Conservation (phyloP, 805 yeast genomes). For the Lachancea thermotolerans region DNA sequence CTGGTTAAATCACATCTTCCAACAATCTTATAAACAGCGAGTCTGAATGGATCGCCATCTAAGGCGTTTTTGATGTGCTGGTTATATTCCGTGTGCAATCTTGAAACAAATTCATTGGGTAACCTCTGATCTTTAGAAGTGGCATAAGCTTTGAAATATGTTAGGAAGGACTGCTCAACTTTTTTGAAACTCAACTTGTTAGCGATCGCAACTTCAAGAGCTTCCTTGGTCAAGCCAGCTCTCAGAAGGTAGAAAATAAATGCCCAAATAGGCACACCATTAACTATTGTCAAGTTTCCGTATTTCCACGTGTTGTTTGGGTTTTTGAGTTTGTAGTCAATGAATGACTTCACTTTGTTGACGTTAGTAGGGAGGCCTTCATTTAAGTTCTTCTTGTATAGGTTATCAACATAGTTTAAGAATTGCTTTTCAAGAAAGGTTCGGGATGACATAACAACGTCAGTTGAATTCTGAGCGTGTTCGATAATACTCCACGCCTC, state of each 20-base stretch:
- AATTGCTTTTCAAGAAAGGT: conserved; percentile 69
- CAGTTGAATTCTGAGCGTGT: conserved; percentile 30
- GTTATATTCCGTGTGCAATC: conserved; percentile 73
- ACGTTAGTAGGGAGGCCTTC: conserved; percentile 68
- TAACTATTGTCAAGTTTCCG: conserved; percentile 55
- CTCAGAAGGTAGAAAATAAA: conserved; percentile 75
- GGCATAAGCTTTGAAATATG: conserved; percentile 66
- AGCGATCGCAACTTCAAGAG: conserved; percentile 56
- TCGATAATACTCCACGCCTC: conserved; percentile 69
- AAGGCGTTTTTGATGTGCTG: conserved; percentile 66
- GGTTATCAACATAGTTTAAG: conserved; percentile 60
- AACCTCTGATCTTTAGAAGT: conserved; percentile 47
- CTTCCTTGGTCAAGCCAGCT: conserved; percentile 76
- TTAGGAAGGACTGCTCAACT: conserved; percentile 77
- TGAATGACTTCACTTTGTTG: conserved; percentile 62
- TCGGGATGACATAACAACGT: conserved; percentile 50
- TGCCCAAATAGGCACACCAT: conserved; percentile 94
- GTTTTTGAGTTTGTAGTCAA: conserved; percentile 41
- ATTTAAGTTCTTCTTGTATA: conserved; percentile 49
- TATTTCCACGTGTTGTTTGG: conserved; percentile 43
- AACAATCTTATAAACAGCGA: conserved; percentile 81
- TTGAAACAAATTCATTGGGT: conserved; percentile 59
- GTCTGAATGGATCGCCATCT: conserved; percentile 80
- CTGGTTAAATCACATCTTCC: conserved; percentile 81
- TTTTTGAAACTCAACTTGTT: conserved; percentile 72